Percentiles rank a stretch among this genome's conserved stretches.
Evolutionary conservation across 2,329 filamentous ascomycete genomes (phyloP).

Genomic region (Neopestalotiopsis clavispora): DNA sequence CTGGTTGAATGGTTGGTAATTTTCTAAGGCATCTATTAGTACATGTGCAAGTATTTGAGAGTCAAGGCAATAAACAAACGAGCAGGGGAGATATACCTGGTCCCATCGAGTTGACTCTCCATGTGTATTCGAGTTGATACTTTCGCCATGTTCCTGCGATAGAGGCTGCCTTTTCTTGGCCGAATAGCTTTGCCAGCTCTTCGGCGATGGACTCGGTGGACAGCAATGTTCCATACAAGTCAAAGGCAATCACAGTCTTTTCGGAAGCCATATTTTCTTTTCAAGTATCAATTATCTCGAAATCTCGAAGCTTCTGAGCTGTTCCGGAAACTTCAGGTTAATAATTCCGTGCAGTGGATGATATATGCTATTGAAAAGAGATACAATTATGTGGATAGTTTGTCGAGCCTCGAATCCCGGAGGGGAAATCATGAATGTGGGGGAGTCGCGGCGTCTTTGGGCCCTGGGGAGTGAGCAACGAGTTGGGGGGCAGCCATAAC

Average conservation of each 20-base stretch:
- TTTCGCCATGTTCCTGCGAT: slow-evolving; percentile 68
- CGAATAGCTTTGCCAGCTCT: slow-evolving; percentile 62
- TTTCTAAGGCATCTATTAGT: slow-evolving; percentile 45
- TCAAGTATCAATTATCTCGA: too few species aligned
- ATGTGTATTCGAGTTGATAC: slow-evolving; percentile 80
- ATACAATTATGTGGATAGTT: too few species aligned
- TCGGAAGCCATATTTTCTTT: slow-evolving; percentile 21
- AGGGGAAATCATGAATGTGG: too few species aligned
- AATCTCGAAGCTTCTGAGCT: too few species aligned
- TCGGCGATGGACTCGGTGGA: slow-evolving; percentile 72
- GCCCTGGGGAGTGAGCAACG: too few species aligned
- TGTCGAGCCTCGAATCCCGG: too few species aligned
- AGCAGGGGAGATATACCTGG: slow-evolving; percentile 27
- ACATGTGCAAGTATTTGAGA: neutral
- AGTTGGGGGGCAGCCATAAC: neutral
- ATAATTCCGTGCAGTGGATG: too few species aligned
- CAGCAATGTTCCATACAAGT: slow-evolving; percentile 76
- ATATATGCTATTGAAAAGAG: too few species aligned
- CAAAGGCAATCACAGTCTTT: slow-evolving; percentile 66
- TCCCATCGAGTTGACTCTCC: slow-evolving; percentile 79
- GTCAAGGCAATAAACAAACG: neutral
- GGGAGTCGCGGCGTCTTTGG: too few species aligned
- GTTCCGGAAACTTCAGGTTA: too few species aligned
- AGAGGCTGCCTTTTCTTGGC: slow-evolving; percentile 57
- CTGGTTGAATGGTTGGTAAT: slow-evolving; percentile 66